A percentile compares a stretch with the other conserved stretches of the same genome.
These are phyloP conservation scores for Trichomonas vaginalis DNA, from an alignment of 208 protist genomes.

Conservation along the genomic window DNA sequence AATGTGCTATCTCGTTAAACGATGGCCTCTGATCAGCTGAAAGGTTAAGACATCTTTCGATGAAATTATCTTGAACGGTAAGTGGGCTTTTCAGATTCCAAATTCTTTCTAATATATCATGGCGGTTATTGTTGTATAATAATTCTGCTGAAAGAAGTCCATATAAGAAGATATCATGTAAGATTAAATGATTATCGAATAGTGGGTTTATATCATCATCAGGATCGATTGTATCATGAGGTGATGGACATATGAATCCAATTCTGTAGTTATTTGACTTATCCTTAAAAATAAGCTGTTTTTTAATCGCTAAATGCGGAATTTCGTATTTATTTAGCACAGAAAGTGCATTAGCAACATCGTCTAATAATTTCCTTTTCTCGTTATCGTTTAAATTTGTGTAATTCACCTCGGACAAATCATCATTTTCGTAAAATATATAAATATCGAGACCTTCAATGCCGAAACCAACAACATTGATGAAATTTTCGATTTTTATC, in stretches of 20 bases:
- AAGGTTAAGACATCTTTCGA: background rate
- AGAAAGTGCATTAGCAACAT: background rate
- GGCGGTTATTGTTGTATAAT: background rate
- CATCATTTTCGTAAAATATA: background rate
- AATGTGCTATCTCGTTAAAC: background rate
- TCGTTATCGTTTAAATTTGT: background rate
- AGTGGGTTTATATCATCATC: background rate
- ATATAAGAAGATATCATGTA: background rate
- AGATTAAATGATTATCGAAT: background rate
- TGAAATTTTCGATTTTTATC: background rate
- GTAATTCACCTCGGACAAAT: background rate
- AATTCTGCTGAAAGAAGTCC: background rate
- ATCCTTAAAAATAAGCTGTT: background rate
- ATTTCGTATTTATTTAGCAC: background rate
- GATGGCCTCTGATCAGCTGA: background rate
- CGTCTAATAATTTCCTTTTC: background rate
- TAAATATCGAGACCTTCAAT: background rate
- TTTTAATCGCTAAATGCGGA: background rate
- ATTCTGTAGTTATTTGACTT: background rate
- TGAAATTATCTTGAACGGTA: background rate
- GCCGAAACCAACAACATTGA: background rate
- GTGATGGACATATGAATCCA: background rate
- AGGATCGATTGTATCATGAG: background rate
- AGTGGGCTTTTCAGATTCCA: background rate
- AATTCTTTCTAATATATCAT: background rate